These are phyloP conservation scores for Bonia amplexicaulis DNA, from an alignment of 176 grass and related monocot species.

Conservation along the genomic window DNA sequence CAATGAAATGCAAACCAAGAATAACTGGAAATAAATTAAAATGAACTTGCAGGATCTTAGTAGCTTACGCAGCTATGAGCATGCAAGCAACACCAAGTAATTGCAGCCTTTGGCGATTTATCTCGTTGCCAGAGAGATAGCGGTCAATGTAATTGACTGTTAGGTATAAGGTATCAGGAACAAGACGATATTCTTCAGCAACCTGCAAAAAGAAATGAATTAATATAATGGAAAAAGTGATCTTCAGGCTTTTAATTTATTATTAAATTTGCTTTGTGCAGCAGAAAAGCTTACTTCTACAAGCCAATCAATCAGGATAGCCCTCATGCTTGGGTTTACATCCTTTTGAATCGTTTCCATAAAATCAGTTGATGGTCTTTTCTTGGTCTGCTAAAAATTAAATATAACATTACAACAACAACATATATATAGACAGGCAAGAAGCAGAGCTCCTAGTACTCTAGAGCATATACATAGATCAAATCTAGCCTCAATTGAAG, in stretches of 20 bases:
- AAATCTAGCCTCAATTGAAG: not conserved
- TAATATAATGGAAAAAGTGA: not conserved
- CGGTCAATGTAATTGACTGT: slow-evolving; percentile 93
- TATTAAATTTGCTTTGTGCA: not conserved
- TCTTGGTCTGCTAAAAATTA: slow-evolving; percentile 57
- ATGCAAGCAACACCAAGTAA: slow-evolving; percentile 97
- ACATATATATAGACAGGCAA: not conserved
- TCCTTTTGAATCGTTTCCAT: slow-evolving; percentile 92
- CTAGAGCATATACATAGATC: not conserved
- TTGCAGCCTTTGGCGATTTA: slow-evolving; percentile 84
- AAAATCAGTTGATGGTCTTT: slow-evolving; percentile 77
- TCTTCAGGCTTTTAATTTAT: not conserved
- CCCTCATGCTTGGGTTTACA: slow-evolving; percentile 86
- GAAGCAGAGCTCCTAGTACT: not conserved
- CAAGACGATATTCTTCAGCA: slow-evolving; percentile 90
- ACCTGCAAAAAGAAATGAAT: slow-evolving; percentile 44
- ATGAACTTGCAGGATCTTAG: not conserved
- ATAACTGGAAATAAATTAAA: not conserved
- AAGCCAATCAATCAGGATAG: slow-evolving; percentile 97
- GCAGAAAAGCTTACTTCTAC: slow-evolving; percentile 68
- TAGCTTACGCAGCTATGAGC: slow-evolving; percentile 95
- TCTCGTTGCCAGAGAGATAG: slow-evolving; percentile 93
- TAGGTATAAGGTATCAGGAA: slow-evolving; percentile 89
- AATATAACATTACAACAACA: not conserved
- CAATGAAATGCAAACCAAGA: not conserved